Conservation (phyloP, 108 stramenopile genomes). For the Nitzschia inconspicua region DNA sequence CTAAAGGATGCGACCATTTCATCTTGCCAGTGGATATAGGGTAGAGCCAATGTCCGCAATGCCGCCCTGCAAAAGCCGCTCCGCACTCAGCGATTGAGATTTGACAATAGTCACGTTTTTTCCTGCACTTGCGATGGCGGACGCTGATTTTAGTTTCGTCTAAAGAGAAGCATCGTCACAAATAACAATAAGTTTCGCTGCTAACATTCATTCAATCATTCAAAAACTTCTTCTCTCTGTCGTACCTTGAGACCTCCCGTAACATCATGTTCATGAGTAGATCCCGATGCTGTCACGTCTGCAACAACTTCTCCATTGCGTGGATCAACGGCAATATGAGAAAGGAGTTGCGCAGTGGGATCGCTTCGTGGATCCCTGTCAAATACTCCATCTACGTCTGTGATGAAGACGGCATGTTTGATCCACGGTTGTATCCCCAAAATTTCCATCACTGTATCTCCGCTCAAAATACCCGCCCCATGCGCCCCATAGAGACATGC, state of each 20-base stretch:
- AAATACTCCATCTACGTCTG: slow-evolving; percentile 79
- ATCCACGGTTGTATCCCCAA: slow-evolving; percentile 31
- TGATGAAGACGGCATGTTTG: slow-evolving; percentile 53
- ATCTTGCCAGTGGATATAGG: too few species aligned
- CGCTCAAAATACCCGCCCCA: slow-evolving; percentile 62
- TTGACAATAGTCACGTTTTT: slow-evolving; percentile 50
- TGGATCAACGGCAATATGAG: slow-evolving; percentile 36
- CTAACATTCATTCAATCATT: too few species aligned
- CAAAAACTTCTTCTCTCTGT: too few species aligned
- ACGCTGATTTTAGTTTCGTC: slow-evolving; percentile 58
- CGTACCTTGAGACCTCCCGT: slow-evolving; percentile 70
- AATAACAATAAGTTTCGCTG: too few species aligned
- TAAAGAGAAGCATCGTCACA: background rate
- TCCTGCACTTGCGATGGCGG: slow-evolving; percentile 42
- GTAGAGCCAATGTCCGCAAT: too few species aligned
- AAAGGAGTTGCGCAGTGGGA: slow-evolving; percentile 44
- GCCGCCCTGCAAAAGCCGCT: too few species aligned
- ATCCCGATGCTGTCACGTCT: slow-evolving; percentile 49
- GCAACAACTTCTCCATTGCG: slow-evolving; percentile 19
- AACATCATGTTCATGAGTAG: slow-evolving; percentile 75
- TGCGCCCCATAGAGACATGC: slow-evolving; percentile 59
- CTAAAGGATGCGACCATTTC: too few species aligned
- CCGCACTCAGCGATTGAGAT: slow-evolving; percentile 42
- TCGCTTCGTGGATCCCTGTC: slow-evolving; percentile 51
- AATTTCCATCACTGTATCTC: slow-evolving; percentile 60